These are phyloP conservation scores for Tricholoma hemisulphureum DNA, from an alignment of 768 basidiomycete species.

Conservation along the genomic window DNA sequence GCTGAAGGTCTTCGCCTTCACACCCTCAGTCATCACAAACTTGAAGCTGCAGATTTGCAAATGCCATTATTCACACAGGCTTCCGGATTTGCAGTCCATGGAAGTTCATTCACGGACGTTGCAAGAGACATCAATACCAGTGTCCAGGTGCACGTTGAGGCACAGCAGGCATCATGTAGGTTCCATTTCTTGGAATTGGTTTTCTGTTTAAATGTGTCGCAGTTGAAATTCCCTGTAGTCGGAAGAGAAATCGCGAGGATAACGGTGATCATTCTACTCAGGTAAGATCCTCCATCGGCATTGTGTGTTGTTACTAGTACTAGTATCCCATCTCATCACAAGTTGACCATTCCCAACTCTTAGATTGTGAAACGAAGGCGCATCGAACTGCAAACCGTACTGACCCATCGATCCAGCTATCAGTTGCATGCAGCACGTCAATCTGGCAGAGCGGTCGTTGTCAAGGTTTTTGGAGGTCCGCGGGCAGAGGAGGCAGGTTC, in stretches of 20 bases:
- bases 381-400: background rate
- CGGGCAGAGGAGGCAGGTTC: background rate
- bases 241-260: background rate
- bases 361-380: background rate
- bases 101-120: background rate
- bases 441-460: background rate
- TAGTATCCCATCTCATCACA: background rate
- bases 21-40: background rate
- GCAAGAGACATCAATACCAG: background rate
- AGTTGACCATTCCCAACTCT: background rate
- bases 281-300: background rate
- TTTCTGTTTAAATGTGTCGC: background rate
- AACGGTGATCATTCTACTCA: background rate
- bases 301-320: too few species aligned
- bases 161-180: background rate
- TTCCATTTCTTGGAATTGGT: background rate
- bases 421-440: background rate
- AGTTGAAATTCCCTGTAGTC: background rate
- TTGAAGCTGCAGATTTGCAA: background rate
- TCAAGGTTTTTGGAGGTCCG: background rate
- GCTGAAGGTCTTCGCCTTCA: background rate
- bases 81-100: background rate
- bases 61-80: background rate
- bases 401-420: background rate
- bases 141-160: background rate